Evolutionary conservation across 176 grass and related monocot genomes (phyloP).

Genomic region (Aegilops umbellulata): DNA sequence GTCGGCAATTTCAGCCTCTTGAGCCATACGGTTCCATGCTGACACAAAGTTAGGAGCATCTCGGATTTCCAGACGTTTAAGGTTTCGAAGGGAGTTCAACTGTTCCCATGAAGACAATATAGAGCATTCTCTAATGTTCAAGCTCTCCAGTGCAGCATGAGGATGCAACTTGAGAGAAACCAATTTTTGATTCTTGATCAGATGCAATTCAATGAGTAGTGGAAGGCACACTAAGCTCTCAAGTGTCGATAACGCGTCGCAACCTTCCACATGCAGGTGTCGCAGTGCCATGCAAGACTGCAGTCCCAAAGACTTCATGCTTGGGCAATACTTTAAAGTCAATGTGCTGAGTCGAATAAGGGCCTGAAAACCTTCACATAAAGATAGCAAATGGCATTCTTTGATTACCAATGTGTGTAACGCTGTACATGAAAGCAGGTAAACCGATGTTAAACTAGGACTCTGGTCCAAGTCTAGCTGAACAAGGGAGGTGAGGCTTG

Average conservation of each 20-base stretch:
- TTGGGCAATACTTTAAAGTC: background rate
- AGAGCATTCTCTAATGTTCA: constrained; percentile 14
- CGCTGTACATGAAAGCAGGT: background rate
- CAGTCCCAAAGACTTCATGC: background rate
- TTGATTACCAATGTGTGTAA: background rate
- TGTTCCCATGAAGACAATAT: constrained; percentile 8
- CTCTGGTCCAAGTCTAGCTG: constrained; percentile 5
- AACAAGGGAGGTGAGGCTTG: constrained; percentile 7
- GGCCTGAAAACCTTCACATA: constrained; percentile 3
- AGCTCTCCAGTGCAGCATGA: background rate
- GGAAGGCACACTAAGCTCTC: constrained; percentile 1
- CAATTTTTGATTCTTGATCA: constrained; percentile 4
- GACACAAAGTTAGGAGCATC: constrained; percentile 10
- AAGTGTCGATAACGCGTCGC: background rate
- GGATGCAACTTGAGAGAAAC: constrained; percentile 11
- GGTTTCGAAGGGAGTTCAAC: constrained; percentile 1
- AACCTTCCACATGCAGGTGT: constrained; percentile 8
- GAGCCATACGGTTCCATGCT: background rate
- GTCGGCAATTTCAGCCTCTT: background rate
- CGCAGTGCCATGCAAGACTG: background rate
- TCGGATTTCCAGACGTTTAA: background rate
- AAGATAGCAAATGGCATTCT: background rate
- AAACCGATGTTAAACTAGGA: constrained; percentile 9
- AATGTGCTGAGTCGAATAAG: background rate
- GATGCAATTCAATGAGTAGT: constrained; percentile 2